phyloP scores from a whole-genome alignment of 2,329 filamentous ascomycete genomes.

The Claviceps pusilla region DNA sequence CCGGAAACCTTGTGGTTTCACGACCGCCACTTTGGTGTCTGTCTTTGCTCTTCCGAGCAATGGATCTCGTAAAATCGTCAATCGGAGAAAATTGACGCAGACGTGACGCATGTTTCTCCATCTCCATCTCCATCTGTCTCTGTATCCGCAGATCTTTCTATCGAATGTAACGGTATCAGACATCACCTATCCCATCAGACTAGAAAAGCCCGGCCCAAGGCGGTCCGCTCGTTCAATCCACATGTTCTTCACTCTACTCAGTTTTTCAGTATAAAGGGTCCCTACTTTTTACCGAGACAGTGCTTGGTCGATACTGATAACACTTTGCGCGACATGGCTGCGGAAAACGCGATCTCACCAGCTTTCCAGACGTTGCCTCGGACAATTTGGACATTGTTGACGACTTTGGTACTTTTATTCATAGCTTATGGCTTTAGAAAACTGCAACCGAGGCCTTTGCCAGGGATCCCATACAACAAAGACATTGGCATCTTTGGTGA shows the following conservation, averaged over 20 bases:
- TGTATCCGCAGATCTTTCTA: no score
- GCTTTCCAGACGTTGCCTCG: neutral
- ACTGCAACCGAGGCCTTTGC: neutral
- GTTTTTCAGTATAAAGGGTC: neutral
- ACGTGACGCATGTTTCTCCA: no score
- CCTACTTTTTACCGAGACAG: no score
- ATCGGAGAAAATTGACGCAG: no score
- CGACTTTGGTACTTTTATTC: neutral
- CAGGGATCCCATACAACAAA: conserved; percentile 2
- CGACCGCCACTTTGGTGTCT: no score
- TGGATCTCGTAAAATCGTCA: no score
- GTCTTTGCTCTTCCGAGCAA: no score
- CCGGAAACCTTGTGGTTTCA: neutral
- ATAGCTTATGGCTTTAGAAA: neutral
- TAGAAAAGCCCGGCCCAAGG: no score
- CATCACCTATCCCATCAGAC: no score
- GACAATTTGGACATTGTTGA: neutral
- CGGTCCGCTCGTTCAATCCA: no score
- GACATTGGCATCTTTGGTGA: neutral
- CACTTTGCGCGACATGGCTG: neutral
- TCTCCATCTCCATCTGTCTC: no score
- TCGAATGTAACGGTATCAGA: no score
- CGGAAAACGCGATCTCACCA: neutral
- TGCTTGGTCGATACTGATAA: neutral
- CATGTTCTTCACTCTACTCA: neutral